Base-by-base conservation (phyloP, 2,329 filamentous ascomycete genomes). In the Beauveria rudraprayagi region DNA sequence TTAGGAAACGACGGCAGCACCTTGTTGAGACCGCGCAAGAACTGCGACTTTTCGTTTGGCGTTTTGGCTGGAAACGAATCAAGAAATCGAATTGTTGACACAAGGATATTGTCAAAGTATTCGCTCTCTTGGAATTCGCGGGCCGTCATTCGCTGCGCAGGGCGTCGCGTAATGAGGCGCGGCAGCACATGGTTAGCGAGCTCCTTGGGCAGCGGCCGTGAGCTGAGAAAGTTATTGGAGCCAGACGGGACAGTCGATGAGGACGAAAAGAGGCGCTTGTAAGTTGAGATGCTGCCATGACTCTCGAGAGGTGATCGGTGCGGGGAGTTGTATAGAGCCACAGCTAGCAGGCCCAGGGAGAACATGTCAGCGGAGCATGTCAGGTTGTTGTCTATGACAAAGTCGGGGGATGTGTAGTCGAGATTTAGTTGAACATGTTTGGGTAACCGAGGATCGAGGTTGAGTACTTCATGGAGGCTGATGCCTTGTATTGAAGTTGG, bases 101-200 rank as follows among this genome's bases (percentile, higher is more conserved):
- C 91, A 5, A 99, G 80, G 51, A 97, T 90, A 69, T 97, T 99
- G 75, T 99, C 92, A 71, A 99, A 99, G 71, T 95, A 99, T 66
- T 91, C 87, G 69, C 92, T 95, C 72, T 97, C 86, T 70, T 99
- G 94, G 67, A 99, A 97, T 68, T 96, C 93, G 59, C 84, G 86
- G 5, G 93, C 92, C 28, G 87, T 92, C 77, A 97, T 83, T 50
- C 94, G 85, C 71, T 96, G 90, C 3, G 92, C 91, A 3, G 94
- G 91, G 60, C 92, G 81, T 64, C 94, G 83, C 0, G 93, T 94
- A 61, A 99, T 92, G 50, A 99, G 82, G 28, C 89, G 83, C 2
- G 94, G 92, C 4, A 99, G 77, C 0, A 97, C 89, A 64, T 89
- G 83, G 19, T 82, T 81, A 10, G 85, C 78, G 16, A 99, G 81